Conservation (phyloP, 352 stramenopile species). For the Thalassiosira hispida region DNA sequence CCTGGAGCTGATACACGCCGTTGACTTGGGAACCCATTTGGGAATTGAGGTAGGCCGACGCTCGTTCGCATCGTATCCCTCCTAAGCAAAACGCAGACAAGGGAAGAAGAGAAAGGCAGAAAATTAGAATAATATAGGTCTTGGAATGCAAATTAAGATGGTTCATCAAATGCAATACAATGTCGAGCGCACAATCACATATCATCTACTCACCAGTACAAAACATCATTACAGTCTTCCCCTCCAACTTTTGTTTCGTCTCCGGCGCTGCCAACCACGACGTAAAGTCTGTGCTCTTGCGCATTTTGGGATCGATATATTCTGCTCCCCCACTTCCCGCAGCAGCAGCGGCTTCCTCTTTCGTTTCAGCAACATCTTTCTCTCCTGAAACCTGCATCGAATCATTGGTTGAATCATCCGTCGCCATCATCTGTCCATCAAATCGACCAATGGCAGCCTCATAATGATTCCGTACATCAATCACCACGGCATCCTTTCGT, state of each 20-base stretch:
- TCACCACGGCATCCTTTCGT: conserved; percentile 81
- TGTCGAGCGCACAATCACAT: neutral
- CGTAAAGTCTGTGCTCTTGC: conserved; percentile 86
- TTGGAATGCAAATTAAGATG: no score
- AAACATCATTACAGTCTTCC: conserved; percentile 84
- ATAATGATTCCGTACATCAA: conserved; percentile 90
- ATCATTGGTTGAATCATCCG: no score
- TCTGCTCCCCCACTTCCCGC: conserved; percentile 54
- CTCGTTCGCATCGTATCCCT: conserved; percentile 76
- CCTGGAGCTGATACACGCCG: conserved; percentile 86
- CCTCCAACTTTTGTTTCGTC: conserved; percentile 81
- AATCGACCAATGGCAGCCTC: conserved; percentile 88
- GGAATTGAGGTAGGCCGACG: conserved; percentile 83
- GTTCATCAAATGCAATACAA: neutral
- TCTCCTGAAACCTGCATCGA: no score
- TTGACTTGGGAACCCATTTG: conserved; percentile 74
- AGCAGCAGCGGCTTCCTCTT: neutral
- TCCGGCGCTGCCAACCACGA: conserved; percentile 73
- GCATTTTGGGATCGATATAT: conserved; percentile 87
- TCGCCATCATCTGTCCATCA: conserved; percentile 73
- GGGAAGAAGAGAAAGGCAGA: no score
- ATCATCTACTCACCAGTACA: conserved; percentile 55
- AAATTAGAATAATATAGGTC: no score
- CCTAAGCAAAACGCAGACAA: conserved; percentile 10
- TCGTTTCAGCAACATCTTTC: conserved; percentile 13